phyloP scores from a whole-genome alignment of 169 alveolate genomes.

The Fabrea salina region DNA sequence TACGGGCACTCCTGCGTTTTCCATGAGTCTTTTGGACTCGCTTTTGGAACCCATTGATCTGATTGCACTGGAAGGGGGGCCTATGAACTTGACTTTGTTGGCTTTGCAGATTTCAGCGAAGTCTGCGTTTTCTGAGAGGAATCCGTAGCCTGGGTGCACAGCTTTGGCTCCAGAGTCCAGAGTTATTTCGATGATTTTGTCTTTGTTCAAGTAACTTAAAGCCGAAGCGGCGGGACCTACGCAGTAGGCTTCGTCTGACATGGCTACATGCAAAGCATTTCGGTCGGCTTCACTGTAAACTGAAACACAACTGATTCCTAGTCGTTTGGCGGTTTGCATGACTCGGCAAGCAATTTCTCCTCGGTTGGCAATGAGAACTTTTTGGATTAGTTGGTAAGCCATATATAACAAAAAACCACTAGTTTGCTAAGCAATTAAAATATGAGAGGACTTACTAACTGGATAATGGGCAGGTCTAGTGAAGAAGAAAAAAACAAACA shows the following conservation, averaged over 20 bases:
- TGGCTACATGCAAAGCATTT: slow-evolving; percentile 52
- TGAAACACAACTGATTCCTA: slow-evolving; percentile 68
- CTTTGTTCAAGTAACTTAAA: slow-evolving; percentile 49
- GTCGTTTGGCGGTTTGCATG: slow-evolving; percentile 59
- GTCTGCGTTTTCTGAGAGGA: slow-evolving; percentile 81
- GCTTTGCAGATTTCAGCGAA: slow-evolving; percentile 67
- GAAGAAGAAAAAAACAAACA: slow-evolving; percentile 14
- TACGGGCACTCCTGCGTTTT: slow-evolving; percentile 74
- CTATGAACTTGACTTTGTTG: slow-evolving; percentile 59
- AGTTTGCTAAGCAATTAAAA: no score
- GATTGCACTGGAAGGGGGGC: slow-evolving; percentile 80
- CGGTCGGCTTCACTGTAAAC: slow-evolving; percentile 71
- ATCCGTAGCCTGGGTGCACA: slow-evolving; percentile 85
- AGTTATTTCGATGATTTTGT: slow-evolving; percentile 59
- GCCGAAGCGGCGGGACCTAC: slow-evolving; percentile 69
- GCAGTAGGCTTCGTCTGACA: slow-evolving; percentile 68
- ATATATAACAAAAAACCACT: not conserved
- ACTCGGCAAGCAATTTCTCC: slow-evolving; percentile 80
- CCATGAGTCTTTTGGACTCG: slow-evolving; percentile 78
- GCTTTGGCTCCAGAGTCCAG: slow-evolving; percentile 53
- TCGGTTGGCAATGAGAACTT: slow-evolving; percentile 71
- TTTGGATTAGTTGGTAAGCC: slow-evolving; percentile 42
- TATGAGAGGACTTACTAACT: slow-evolving; percentile 7
- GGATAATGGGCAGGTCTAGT: slow-evolving; percentile 17
- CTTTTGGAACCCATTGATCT: slow-evolving; percentile 81